A percentile compares a stretch with the other conserved stretches of the same genome.
Evolutionary conservation across 2,329 filamentous ascomycete genomes (phyloP).

Genomic region (Penicillium sp.): DNA sequence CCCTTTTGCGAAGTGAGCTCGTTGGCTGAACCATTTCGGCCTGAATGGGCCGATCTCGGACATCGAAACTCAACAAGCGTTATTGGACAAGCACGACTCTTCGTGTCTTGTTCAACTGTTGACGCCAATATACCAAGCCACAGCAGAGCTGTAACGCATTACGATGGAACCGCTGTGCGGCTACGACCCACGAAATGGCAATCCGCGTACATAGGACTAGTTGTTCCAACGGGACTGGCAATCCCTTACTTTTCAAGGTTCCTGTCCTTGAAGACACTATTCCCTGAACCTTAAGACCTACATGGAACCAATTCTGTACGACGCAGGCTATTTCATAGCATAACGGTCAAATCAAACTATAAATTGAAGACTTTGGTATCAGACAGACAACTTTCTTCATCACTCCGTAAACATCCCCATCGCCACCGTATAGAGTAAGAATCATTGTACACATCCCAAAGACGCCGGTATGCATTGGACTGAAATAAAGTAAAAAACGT

Average conservation of each 20-base stretch:
- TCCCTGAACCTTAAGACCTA: not conserved
- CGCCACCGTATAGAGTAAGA: slow-evolving; percentile 18
- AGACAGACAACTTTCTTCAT: slow-evolving; percentile 10
- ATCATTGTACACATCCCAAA: slow-evolving; percentile 23
- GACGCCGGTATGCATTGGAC: slow-evolving; percentile 18
- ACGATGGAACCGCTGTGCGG: not conserved
- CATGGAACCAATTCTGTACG: not conserved
- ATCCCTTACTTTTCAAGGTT: not conserved
- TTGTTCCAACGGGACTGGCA: not conserved
- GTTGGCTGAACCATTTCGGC: not conserved
- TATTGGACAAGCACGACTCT: not conserved
- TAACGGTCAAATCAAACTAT: not conserved
- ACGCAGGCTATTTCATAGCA: not conserved
- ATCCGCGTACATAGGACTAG: not conserved
- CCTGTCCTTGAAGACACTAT: not conserved
- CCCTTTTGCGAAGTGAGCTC: slow-evolving; percentile 53
- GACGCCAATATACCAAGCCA: not conserved
- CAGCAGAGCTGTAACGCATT: not conserved
- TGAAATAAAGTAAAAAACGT: slow-evolving; percentile 12
- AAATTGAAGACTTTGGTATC: slow-evolving; percentile 1
- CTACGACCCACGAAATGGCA: not conserved
- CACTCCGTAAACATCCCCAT: slow-evolving; percentile 6
- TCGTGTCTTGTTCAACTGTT: not conserved
- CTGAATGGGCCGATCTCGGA: not conserved
- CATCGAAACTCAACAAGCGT: not conserved